A percentile compares a stretch with the other conserved stretches of the same genome.
These are phyloP conservation scores for Boletus coccyginus DNA, from an alignment of 768 basidiomycete species.

Conservation along the genomic window DNA sequence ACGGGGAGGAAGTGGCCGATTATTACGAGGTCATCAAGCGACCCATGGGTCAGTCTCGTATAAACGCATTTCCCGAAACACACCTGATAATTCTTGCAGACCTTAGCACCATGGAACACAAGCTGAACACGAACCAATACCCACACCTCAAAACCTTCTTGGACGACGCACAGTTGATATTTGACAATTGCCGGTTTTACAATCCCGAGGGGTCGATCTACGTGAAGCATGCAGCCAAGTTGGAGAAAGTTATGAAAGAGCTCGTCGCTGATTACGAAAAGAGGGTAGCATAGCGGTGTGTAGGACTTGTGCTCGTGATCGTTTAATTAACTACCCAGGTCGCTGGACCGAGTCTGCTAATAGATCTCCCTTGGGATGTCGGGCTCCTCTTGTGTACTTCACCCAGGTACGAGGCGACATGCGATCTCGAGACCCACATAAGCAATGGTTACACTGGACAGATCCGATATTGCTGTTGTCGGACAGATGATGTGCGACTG, in stretches of 20 bases:
- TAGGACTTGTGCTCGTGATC: not conserved
- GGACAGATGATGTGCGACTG: too few species aligned
- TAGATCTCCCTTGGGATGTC: not conserved
- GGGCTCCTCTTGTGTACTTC: too few species aligned
- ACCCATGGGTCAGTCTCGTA: conserved; percentile 79
- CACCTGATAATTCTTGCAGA: conserved; percentile 44
- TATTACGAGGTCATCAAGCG: conserved; percentile 87
- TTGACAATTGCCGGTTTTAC: conserved; percentile 86
- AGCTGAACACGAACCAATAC: conserved; percentile 88
- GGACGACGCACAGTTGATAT: conserved; percentile 79
- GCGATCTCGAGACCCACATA: too few species aligned
- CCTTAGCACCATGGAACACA: conserved; percentile 83
- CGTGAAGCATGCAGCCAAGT: conserved; percentile 76
- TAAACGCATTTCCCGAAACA: not conserved
- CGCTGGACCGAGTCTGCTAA: not conserved
- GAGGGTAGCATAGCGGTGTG: conserved; percentile 10
- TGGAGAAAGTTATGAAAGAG: conserved; percentile 77
- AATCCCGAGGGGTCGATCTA: conserved; percentile 82
- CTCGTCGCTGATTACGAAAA: conserved; percentile 35
- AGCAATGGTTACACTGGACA: too few species aligned
- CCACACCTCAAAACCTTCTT: conserved; percentile 67
- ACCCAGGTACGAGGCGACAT: too few species aligned
- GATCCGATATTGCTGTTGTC: too few species aligned
- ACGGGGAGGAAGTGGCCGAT: conserved; percentile 73
- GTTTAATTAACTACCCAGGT: not conserved